These are phyloP conservation scores for Pseudohyphozyma bogoriensis DNA, from an alignment of 768 basidiomycete species.

Conservation along the genomic window DNA sequence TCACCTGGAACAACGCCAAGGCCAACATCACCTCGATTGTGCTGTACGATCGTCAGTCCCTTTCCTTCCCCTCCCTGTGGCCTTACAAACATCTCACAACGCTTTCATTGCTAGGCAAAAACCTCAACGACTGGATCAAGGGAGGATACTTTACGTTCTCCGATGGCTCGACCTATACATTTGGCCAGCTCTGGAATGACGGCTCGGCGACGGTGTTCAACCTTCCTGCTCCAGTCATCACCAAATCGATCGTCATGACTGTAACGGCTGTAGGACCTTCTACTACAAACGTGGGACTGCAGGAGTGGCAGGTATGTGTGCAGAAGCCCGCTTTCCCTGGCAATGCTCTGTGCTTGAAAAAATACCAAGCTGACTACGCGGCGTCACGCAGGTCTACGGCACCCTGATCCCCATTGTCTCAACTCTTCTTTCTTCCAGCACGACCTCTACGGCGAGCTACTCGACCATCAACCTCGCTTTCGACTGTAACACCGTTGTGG, in stretches of 20 bases:
- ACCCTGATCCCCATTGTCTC: too few relatives aligned
- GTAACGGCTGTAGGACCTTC: not conserved
- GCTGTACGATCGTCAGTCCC: slow-evolving; percentile 18
- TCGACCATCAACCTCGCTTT: not conserved
- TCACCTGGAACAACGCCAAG: slow-evolving; percentile 2
- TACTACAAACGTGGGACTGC: slow-evolving; percentile 11
- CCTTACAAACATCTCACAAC: too few relatives aligned
- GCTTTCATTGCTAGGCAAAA: too few relatives aligned
- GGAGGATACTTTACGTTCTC: slow-evolving; percentile 12
- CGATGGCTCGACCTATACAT: slow-evolving; percentile 1
- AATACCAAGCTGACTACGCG: not conserved
- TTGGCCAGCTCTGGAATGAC: not conserved
- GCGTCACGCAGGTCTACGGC: too few relatives aligned
- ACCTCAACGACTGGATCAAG: not conserved
- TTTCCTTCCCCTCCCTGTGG: not conserved
- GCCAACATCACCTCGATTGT: slow-evolving; percentile 6
- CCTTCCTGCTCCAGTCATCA: not conserved
- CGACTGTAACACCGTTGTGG: too few relatives aligned
- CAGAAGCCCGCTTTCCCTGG: too few relatives aligned
- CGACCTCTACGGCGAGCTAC: too few relatives aligned
- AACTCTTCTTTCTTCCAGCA: too few relatives aligned
- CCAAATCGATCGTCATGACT: not conserved
- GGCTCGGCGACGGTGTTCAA: not conserved
- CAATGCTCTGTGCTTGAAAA: too few relatives aligned
- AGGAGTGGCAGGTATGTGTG: too few relatives aligned